phyloP scores from a whole-genome alignment of 306 rosid genomes.

The Glycyrrhiza uralensis region DNA sequence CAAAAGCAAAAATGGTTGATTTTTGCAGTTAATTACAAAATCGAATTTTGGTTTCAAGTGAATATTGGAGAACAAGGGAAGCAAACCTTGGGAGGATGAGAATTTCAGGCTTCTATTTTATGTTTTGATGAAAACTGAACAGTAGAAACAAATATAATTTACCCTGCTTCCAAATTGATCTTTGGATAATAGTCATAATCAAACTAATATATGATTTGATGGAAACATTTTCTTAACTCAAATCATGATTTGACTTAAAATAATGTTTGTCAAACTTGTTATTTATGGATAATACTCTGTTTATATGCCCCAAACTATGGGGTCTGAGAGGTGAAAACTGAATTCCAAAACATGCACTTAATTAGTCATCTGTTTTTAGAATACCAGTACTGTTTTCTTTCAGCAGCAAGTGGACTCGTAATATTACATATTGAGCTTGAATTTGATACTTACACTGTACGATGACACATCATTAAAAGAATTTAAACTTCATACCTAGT shows the following conservation, averaged over 20 bases:
- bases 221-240: not conserved
- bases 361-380: no score
- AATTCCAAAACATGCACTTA: no score
- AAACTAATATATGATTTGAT: not conserved
- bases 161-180: not conserved
- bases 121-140: not conserved
- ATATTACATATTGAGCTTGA: not conserved
- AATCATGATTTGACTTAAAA: not conserved
- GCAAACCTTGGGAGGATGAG: not conserved
- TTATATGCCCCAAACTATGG: no score
- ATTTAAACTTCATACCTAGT: not conserved
- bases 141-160: not conserved
- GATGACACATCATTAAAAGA: not conserved
- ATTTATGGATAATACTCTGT: not conserved
- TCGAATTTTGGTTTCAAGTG: not conserved
- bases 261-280: not conserved
- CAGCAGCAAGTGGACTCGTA: not conserved
- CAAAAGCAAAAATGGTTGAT: not conserved
- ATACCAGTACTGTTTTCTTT: not conserved
- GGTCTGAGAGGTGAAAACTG: not conserved
- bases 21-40: not conserved
- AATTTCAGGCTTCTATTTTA: not conserved
- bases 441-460: not conserved
- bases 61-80: not conserved
- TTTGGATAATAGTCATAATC: not conserved